Percentiles rank a stretch among this genome's conserved stretches.
These are phyloP conservation scores for Colletotrichum sp. DNA, from an alignment of 2,329 filamentous ascomycete genomes.

Conservation along the genomic window DNA sequence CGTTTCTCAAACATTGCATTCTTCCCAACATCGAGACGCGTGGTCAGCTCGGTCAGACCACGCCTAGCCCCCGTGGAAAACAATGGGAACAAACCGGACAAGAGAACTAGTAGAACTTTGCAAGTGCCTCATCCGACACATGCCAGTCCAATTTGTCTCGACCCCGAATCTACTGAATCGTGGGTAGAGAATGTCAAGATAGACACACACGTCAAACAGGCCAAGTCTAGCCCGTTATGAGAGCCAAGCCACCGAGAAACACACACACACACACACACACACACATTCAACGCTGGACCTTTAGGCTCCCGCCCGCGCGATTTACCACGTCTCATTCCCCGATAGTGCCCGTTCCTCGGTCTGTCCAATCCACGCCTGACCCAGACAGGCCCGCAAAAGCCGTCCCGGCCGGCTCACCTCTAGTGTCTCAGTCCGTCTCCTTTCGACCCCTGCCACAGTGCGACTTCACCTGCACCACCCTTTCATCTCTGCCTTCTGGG, in stretches of 20 bases:
- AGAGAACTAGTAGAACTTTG: not conserved
- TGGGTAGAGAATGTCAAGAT: not conserved
- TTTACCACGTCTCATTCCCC: not conserved
- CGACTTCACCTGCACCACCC: conserved; percentile 7
- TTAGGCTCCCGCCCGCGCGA: not conserved
- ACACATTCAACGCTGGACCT: not conserved
- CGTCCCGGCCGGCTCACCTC: conserved; percentile 10
- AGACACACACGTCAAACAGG: not conserved
- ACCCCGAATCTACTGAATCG: not conserved
- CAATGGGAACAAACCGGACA: not conserved
- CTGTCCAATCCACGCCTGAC: not conserved
- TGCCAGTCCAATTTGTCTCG: not conserved
- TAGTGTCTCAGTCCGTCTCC: conserved; percentile 6
- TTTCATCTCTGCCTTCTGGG: not conserved
- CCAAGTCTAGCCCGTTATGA: not conserved
- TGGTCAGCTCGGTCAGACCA: not conserved
- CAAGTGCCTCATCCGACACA: conserved; percentile 18
- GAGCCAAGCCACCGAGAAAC: not conserved
- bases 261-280: not conserved
- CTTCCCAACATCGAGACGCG: not conserved
- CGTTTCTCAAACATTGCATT: not conserved
- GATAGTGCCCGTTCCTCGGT: not conserved
- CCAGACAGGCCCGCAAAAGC: not conserved
- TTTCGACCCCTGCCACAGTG: conserved; percentile 1
- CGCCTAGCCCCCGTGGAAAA: not conserved